A percentile compares a stretch with the other conserved stretches of the same genome.
phyloP scores from a whole-genome alignment of 805 yeast genomes.

The Myxozyma udenii region DNA sequence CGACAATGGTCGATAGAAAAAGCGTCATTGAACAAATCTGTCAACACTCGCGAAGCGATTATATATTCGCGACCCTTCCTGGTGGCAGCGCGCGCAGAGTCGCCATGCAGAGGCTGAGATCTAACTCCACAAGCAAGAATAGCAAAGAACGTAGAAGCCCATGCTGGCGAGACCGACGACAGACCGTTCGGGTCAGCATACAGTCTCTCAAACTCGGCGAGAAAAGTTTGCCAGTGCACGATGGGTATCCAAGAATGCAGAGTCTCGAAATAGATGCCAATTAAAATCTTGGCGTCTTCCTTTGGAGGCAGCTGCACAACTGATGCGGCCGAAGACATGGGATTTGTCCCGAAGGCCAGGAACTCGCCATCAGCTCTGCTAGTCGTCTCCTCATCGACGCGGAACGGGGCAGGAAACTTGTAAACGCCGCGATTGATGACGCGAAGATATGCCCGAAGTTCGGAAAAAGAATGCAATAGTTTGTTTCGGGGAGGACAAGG shows the following conservation, averaged over 20 bases:
- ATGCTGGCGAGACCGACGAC: slow-evolving; percentile 16
- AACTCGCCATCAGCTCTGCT: background rate
- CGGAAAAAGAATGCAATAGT: slow-evolving; percentile 8
- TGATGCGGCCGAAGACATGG: background rate
- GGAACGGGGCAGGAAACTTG: slow-evolving; percentile 27
- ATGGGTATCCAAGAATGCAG: slow-evolving; percentile 34
- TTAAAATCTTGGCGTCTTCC: slow-evolving; percentile 23
- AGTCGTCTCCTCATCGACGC: background rate
- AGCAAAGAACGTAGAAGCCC: slow-evolving; percentile 29
- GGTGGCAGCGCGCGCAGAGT: slow-evolving; percentile 14
- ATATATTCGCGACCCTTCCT: slow-evolving; percentile 19
- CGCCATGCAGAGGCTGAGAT: slow-evolving; percentile 24
- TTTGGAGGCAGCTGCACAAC: slow-evolving; percentile 24
- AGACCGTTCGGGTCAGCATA: slow-evolving; percentile 17
- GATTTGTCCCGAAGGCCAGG: background rate
- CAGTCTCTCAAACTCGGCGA: slow-evolving; percentile 17
- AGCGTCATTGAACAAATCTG: slow-evolving; percentile 26
- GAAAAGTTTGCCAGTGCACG: slow-evolving; percentile 33
- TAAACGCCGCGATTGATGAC: slow-evolving; percentile 20
- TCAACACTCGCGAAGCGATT: slow-evolving; percentile 7
- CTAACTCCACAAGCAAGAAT: slow-evolving; percentile 34
- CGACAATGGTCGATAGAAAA: slow-evolving; percentile 25
- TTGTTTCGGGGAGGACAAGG: slow-evolving; percentile 5
- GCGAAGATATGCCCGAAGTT: slow-evolving; percentile 8
- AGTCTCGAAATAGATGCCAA: slow-evolving; percentile 27